Evolutionary conservation across 2,329 filamentous ascomycete genomes (phyloP).

Genomic region (Calonectria henricotiae): DNA sequence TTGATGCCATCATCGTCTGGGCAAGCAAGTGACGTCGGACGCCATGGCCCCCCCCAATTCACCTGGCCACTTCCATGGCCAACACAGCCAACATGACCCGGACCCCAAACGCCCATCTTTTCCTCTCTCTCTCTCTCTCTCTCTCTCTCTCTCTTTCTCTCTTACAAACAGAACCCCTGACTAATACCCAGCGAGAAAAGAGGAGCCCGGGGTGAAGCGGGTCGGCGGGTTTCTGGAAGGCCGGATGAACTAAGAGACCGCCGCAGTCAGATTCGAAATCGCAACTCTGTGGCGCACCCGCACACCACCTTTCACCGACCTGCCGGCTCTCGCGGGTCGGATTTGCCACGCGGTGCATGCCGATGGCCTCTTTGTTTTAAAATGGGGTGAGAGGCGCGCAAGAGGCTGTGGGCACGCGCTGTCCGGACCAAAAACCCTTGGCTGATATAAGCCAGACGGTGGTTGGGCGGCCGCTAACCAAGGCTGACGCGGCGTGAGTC

Average conservation of each 20-base stretch:
- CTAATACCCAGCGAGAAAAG: background rate
- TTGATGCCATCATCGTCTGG: too few species aligned
- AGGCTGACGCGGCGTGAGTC: slow-evolving; percentile 31
- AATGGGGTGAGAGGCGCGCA: slow-evolving; percentile 4
- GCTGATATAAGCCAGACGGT: slow-evolving; percentile 32
- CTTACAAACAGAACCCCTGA: slow-evolving; percentile 4
- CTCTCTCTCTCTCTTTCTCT: background rate
- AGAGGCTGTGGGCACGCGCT: slow-evolving; percentile 28
- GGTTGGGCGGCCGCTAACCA: slow-evolving; percentile 32
- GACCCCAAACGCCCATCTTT: slow-evolving; percentile 4
- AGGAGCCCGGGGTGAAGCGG: background rate
- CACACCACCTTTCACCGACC: slow-evolving; percentile 2
- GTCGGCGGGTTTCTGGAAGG: slow-evolving; percentile 14
- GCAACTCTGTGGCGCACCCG: background rate
- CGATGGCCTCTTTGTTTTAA: background rate
- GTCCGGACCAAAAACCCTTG: background rate
- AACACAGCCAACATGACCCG: background rate
- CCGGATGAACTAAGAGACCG: slow-evolving; percentile 12
- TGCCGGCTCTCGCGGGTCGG: background rate
- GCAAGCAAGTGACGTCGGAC: too few species aligned
- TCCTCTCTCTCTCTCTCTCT: background rate
- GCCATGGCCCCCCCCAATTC: background rate
- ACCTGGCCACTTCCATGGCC: background rate
- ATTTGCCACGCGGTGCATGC: slow-evolving; percentile 15
- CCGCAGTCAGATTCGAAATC: slow-evolving; percentile 2